phyloP scores from a whole-genome alignment of 495 filamentous ascomycete genomes.

The Aspergillus indologenus region DNA sequence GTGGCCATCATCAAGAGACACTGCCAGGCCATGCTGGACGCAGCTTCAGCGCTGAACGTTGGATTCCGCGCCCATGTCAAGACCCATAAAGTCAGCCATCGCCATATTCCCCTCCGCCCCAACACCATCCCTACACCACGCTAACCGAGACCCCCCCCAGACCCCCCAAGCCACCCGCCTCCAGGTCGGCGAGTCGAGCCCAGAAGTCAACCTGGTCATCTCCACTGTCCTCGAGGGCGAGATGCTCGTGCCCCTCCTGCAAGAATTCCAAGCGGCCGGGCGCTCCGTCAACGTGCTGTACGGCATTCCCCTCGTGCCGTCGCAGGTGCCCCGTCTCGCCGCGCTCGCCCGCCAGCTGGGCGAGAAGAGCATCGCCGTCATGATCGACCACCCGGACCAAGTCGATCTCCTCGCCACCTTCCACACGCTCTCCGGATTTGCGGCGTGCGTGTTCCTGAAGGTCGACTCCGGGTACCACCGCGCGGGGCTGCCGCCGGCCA shows the following conservation, averaged over 20 bases:
- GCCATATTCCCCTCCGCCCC: neutral
- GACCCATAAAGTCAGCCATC: slow-evolving; percentile 71
- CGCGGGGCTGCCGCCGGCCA: slow-evolving; percentile 61
- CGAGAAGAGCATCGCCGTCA: slow-evolving; percentile 54
- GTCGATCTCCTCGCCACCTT: slow-evolving; percentile 45
- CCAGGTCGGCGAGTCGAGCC: slow-evolving; percentile 59
- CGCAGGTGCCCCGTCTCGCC: slow-evolving; percentile 56
- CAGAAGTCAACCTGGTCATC: slow-evolving; percentile 63
- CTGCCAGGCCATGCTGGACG: slow-evolving; percentile 70
- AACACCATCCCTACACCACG: neutral
- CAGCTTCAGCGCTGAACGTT: slow-evolving; percentile 54
- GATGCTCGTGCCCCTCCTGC: slow-evolving; percentile 57
- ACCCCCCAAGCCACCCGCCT: slow-evolving; percentile 70
- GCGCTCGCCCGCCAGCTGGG: slow-evolving; percentile 48
- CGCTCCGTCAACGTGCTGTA: slow-evolving; percentile 68
- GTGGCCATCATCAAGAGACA: slow-evolving; percentile 63
- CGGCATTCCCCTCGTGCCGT: slow-evolving; percentile 67
- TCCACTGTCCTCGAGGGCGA: slow-evolving; percentile 79
- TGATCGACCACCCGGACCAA: slow-evolving; percentile 72
- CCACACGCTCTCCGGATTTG: slow-evolving; percentile 32
- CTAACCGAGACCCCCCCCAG: slow-evolving; percentile 30
- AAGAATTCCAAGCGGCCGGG: slow-evolving; percentile 51
- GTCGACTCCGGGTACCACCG: slow-evolving; percentile 76
- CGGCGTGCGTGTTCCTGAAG: slow-evolving; percentile 65
- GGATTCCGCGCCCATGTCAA: slow-evolving; percentile 82